Evolutionary conservation across 352 stramenopile genomes (phyloP).

Genomic region (Globisporangium parvum): DNA sequence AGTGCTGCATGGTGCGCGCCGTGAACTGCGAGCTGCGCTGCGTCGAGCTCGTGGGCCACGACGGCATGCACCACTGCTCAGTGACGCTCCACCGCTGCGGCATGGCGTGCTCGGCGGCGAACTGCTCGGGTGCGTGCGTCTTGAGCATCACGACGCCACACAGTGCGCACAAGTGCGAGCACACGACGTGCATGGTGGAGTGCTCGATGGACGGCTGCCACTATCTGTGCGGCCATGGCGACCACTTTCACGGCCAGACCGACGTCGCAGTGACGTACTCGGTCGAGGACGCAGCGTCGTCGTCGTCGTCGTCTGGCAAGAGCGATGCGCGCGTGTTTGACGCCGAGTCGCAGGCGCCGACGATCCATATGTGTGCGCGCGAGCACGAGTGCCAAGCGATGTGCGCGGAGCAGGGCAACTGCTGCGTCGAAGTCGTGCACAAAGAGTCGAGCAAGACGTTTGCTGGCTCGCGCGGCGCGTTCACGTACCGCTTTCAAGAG

Average conservation of each 20-base stretch:
- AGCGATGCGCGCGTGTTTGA: slow-evolving; percentile 25
- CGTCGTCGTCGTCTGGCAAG: slow-evolving; percentile 17
- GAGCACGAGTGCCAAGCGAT: slow-evolving; percentile 46
- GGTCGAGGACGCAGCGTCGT: slow-evolving; percentile 25
- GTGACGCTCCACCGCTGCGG: slow-evolving; percentile 55
- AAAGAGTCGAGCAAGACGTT: slow-evolving; percentile 75
- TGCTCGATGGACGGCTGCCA: slow-evolving; percentile 62
- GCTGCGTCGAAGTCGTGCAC: slow-evolving; percentile 61
- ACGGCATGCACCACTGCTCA: slow-evolving; percentile 40
- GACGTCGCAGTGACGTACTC: slow-evolving; percentile 41
- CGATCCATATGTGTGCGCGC: slow-evolving; percentile 57
- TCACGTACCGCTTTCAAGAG: slow-evolving; percentile 71
- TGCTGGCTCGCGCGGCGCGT: slow-evolving; percentile 37
- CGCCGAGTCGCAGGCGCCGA: slow-evolving; percentile 24
- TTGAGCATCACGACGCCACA: slow-evolving; percentile 46
- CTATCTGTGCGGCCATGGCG: slow-evolving; percentile 30
- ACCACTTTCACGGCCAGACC: slow-evolving; percentile 67
- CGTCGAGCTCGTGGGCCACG: slow-evolving; percentile 36
- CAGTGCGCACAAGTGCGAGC: slow-evolving; percentile 53
- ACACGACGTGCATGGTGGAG: slow-evolving; percentile 43
- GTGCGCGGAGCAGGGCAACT: slow-evolving; percentile 58
- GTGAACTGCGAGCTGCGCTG: slow-evolving; percentile 52
- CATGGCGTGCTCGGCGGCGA: slow-evolving; percentile 32
- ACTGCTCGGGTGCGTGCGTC: slow-evolving; percentile 40
- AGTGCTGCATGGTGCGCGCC: slow-evolving; percentile 34